Percentiles rank a stretch among this genome's conserved stretches.
Conservation (phyloP, 106 monocot species). For the Agapanthus africanus region DNA sequence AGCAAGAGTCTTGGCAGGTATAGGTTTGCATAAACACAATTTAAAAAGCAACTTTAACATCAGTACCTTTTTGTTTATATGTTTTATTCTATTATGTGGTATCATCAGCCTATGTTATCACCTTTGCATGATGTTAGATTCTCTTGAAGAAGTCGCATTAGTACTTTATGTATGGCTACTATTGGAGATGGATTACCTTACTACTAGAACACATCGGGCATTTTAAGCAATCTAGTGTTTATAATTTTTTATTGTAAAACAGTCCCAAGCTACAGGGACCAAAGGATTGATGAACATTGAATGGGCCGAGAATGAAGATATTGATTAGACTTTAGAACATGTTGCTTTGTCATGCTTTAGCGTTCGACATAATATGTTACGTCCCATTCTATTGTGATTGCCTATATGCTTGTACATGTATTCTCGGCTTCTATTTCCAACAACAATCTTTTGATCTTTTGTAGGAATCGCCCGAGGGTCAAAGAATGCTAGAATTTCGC, state of each 20-base stretch:
- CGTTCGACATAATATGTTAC: no score
- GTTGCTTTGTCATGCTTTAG: no score
- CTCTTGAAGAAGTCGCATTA: no score
- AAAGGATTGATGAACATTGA: no score
- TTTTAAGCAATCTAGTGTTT: no score
- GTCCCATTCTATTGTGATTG: neutral
- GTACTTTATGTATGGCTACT: no score
- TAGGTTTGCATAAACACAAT: slow-evolving; percentile 1
- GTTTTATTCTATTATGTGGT: neutral
- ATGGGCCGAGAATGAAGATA: no score
- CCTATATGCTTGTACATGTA: neutral
- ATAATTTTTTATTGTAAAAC: no score
- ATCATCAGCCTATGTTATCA: neutral
- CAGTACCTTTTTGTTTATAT: neutral
- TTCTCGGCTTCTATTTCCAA: neutral
- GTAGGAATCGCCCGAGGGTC: slow-evolving; percentile 83
- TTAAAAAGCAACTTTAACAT: neutral
- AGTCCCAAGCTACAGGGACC: no score
- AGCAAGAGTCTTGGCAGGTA: slow-evolving; percentile 76
- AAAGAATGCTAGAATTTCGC: slow-evolving; percentile 88
- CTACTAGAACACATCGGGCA: no score
- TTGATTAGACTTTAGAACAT: no score
- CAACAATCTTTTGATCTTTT: slow-evolving; percentile 7
- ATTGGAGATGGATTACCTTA: no score
- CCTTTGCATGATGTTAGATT: neutral